Base-by-base conservation (phyloP, 129 eudicot genomes). In the Pittosporum tobira region DNA sequence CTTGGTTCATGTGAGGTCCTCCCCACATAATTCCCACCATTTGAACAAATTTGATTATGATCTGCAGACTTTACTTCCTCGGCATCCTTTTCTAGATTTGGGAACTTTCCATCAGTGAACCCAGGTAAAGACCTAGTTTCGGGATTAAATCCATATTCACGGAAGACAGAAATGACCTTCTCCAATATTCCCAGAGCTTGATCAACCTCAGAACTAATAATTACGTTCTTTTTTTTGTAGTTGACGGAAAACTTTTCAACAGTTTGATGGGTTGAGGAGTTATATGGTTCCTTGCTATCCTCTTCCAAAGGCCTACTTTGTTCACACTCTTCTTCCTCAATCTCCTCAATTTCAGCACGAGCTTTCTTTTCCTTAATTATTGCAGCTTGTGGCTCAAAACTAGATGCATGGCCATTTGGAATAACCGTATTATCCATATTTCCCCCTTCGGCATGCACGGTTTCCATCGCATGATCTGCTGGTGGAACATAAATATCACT, bases 181-280 rank as follows among this genome's bases (percentile, higher is more conserved):
- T 89, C 93, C 21, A 89, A 72, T 37, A 84, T 82, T 56, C 78
- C 84, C 50, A 89, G 38, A 69, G 97, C 97, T 67, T 75, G 65
- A 57, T 77, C 59, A 50, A 85, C 97, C 62, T 85, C 81, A 22
- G 88, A 81, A 67, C 95, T 77, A 61, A 85, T 70, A 19, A 18
- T 37, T 29, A 77, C 68, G 29, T 69, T 64, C 29, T 70, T 73
- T 64, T 51, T 56, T 34, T 50, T 53, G 48, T n/a, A n/a, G n/a
- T 48, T 69, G 55, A 27, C 52, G 25, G 20, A 30, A 59, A 27
- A 24, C n/a, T 49, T 54, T 15, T 55, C 56, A 4, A 53, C 55
- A 42, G n/a, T 42, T 29, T 63, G 47, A 51, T 49, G 63, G 51
- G 46, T 66, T 15, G 59, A 59, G 29, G 34, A 9, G 38, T 40